phyloP scores from a whole-genome alignment of 208 protist species.

The Acanthamoeba healyi region DNA sequence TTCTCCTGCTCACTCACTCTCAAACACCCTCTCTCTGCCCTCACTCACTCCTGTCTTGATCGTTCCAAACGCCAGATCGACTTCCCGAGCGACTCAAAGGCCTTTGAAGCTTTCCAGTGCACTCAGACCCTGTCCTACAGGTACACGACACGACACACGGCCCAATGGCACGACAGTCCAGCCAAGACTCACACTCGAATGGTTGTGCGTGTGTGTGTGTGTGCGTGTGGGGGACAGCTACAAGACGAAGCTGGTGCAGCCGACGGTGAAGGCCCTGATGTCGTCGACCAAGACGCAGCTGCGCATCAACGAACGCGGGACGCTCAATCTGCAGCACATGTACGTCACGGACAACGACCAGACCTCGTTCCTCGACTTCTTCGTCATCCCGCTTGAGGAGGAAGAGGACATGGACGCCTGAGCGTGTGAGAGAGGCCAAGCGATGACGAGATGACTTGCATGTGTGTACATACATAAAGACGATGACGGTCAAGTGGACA shows the following conservation, averaged over 20 bases:
- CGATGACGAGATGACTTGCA: not conserved
- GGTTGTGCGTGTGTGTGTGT: not conserved
- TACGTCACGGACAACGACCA: constrained; percentile 57
- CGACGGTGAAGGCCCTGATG: constrained; percentile 48
- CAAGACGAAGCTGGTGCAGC: constrained; percentile 60
- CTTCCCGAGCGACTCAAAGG: constrained; percentile 40
- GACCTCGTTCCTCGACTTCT: constrained; percentile 61
- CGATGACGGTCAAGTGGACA: not conserved
- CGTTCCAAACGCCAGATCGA: not conserved
- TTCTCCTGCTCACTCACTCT: not conserved
- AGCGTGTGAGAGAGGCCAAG: no score
- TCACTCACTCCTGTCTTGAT: not conserved
- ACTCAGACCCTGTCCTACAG: constrained; percentile 31
- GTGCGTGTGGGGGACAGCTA: not conserved
- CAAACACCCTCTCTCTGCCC: no score
- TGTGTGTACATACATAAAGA: not conserved
- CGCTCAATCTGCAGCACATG: constrained; percentile 63
- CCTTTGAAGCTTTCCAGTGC: constrained; percentile 53
- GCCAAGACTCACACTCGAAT: no score
- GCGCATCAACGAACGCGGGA: constrained; percentile 55
- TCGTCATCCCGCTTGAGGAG: constrained; percentile 35
- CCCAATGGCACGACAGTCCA: not conserved
- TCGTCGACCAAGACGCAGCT: constrained; percentile 43
- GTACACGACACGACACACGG: not conserved
- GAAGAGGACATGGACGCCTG: constrained; percentile 33